A percentile compares a stretch with the other conserved stretches of the same genome.
Conservation (phyloP, 2,329 filamentous ascomycete species). For the Didymellaceae sp. region DNA sequence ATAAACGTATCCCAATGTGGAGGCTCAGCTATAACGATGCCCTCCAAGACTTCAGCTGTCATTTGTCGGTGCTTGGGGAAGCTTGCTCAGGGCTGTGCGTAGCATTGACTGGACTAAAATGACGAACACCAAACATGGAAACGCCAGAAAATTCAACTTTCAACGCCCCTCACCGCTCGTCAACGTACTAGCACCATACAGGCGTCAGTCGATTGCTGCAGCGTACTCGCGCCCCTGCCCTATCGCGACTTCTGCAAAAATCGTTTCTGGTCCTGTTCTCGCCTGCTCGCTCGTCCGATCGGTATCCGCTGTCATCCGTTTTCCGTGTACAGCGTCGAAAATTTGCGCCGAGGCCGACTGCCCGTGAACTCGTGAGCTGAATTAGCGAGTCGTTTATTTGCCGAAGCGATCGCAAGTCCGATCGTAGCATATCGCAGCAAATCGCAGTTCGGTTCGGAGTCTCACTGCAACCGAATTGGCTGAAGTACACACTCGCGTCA, state of each 20-base stretch:
- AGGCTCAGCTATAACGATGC: neutral
- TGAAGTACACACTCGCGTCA: constrained; percentile 16
- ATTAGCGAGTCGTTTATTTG: constrained; percentile 6
- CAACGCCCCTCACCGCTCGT: constrained; percentile 20
- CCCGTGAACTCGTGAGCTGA: constrained; percentile 22
- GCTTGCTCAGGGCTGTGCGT: constrained; percentile 8
- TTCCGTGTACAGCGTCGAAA: constrained; percentile 17
- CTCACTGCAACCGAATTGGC: constrained; percentile 15
- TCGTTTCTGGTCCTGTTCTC: constrained; percentile 16
- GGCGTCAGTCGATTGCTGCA: constrained; percentile 16
- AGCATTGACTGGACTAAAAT: neutral
- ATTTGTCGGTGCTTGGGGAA: constrained; percentile 10
- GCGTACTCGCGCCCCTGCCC: constrained; percentile 20
- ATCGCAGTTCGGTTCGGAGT: constrained; percentile 6
- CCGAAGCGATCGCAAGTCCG: constrained; percentile 5
- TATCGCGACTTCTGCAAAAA: constrained; percentile 15
- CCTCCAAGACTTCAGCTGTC: neutral
- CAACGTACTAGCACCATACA: constrained; percentile 14
- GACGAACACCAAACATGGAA: constrained; percentile 2
- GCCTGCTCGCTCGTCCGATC: constrained; percentile 11
- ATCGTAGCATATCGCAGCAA: constrained; percentile 4
- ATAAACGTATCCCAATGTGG: neutral
- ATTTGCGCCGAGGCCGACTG: constrained; percentile 23
- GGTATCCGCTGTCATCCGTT: constrained; percentile 19
- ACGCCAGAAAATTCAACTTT: constrained; percentile 5